Evolutionary conservation across 805 yeast species (phyloP), one percentile per base, ranked within the genome.

Genomic region (Spathaspora gorwiae): DNA sequence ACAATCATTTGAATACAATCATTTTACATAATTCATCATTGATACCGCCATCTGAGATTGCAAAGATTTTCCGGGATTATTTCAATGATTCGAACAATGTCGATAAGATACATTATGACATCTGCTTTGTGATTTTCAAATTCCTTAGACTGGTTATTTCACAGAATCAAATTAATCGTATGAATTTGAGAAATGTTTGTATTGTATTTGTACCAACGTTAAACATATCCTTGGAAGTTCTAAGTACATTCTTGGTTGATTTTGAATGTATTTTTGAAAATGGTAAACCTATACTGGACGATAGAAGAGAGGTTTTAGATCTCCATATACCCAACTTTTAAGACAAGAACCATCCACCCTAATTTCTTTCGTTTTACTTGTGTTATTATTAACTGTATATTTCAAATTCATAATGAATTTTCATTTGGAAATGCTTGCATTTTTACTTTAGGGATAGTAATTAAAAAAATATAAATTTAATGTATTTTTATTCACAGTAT

Each of bases 161-260:
- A 37, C 76, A 83, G 54, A 75, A 73, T 48, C 76, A 77, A 11
- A 64, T 69, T 47, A 92, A 90, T 66, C 83, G 89, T 63, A 92
- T 92, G 99, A 85, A 84, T 47, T 66, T 86, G 47, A 73, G 86
- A 52, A 92, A 94, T 56, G 67, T 79, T 43, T 81, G 89, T 55
- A 87, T 87, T 59, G 94, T 87, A 5, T 86, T 87, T 58, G 85
- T 88, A 5, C 94, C 95, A 2, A 87, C 95, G 0, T 69, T 87
- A 52, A 83, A 83, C 50, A 69, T 87, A 39, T 79, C 90, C 0
- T 71, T 81, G 12, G 81, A 78, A 43, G 72, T 84, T 9, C 66
- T 87, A 37, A 73, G 75, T 35, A 74, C 79, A 11, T 75, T 85
- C 43, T 70, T 87, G 45, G 76, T 75, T 37, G 87, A 87, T 56